These are phyloP conservation scores for Rhizopogon vinicolor DNA, from an alignment of 768 basidiomycete species.

Conservation along the genomic window DNA sequence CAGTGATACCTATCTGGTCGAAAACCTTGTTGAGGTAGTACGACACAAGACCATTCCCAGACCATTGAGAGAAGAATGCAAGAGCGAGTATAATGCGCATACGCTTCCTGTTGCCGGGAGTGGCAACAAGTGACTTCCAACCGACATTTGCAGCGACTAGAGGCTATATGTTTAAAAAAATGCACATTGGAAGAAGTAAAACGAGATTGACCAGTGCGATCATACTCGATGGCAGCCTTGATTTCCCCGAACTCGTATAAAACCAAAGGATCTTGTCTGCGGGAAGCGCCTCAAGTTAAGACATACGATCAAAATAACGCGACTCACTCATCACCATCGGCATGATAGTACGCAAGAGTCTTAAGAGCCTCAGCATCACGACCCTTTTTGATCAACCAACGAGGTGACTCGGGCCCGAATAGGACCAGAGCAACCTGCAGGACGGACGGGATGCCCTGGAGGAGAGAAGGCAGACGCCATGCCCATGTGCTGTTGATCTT, in stretches of 20 bases:
- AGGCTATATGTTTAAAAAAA: not conserved
- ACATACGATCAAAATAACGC: not conserved
- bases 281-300: not conserved
- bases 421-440: slow-evolving; percentile 62
- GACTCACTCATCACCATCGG: slow-evolving; percentile 59
- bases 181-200: not conserved
- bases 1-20: slow-evolving; percentile 59
- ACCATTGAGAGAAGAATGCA: slow-evolving; percentile 86
- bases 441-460: slow-evolving; percentile 68
- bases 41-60: slow-evolving; percentile 79
- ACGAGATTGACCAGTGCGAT: slow-evolving; percentile 35
- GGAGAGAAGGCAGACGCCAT: slow-evolving; percentile 77
- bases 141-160: slow-evolving; percentile 53
- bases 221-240: slow-evolving; percentile 69
- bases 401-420: slow-evolving; percentile 79
- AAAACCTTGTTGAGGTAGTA: slow-evolving; percentile 80
- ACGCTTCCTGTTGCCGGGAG: slow-evolving; percentile 69
- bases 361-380: slow-evolving; percentile 61
- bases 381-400: slow-evolving; percentile 78
- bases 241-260: slow-evolving; percentile 78
- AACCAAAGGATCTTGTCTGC: slow-evolving; percentile 59
- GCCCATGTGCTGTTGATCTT: slow-evolving; percentile 63
- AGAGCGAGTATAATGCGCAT: slow-evolving; percentile 73
- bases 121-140: slow-evolving; percentile 65
- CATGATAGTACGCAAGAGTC: slow-evolving; percentile 81